Conservation (phyloP, 1,139 yeast species). For the Protomyces lactucae-debilis region DNA sequence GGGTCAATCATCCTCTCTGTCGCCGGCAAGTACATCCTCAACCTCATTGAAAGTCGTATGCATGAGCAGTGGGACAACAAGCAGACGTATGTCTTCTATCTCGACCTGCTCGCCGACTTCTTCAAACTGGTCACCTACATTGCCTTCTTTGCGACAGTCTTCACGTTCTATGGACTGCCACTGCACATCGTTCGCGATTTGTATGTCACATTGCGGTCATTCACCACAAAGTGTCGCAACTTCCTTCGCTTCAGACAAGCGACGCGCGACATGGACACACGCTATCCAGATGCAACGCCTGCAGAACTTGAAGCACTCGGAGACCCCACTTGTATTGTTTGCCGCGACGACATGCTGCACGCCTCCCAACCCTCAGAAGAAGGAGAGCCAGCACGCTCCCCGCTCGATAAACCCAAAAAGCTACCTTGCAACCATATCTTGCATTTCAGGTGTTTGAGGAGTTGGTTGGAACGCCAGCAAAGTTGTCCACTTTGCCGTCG, state of each 20-base stretch:
- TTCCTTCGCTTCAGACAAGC: constrained; percentile 57
- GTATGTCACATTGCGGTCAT: constrained; percentile 50
- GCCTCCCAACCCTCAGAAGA: constrained; percentile 14
- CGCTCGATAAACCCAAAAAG: constrained; percentile 63
- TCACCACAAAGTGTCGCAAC: constrained; percentile 51
- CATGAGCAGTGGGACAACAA: constrained; percentile 44
- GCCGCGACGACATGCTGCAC: constrained; percentile 71
- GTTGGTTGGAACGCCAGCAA: constrained; percentile 90
- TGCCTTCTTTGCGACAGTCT: constrained; percentile 48
- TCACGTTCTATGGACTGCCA: constrained; percentile 53
- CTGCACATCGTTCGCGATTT: constrained; percentile 65
- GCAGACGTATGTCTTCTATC: constrained; percentile 27
- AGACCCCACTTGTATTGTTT: constrained; percentile 69
- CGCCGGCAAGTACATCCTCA: constrained; percentile 50
- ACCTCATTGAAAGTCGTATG: constrained; percentile 53
- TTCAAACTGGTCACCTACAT: constrained; percentile 47
- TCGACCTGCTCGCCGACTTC: constrained; percentile 35
- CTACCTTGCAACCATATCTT: constrained; percentile 80
- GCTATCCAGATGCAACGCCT: constrained; percentile 53
- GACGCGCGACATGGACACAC: constrained; percentile 59
- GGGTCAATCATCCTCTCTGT: constrained; percentile 53
- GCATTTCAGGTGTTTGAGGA: constrained; percentile 83
- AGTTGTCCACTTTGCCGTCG: constrained; percentile 69
- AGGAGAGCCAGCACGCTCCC: constrained; percentile 36
- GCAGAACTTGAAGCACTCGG: constrained; percentile 56